phyloP scores from a whole-genome alignment of 2,329 filamentous ascomycete species.

The Pseudogymnoascus sp. region DNA sequence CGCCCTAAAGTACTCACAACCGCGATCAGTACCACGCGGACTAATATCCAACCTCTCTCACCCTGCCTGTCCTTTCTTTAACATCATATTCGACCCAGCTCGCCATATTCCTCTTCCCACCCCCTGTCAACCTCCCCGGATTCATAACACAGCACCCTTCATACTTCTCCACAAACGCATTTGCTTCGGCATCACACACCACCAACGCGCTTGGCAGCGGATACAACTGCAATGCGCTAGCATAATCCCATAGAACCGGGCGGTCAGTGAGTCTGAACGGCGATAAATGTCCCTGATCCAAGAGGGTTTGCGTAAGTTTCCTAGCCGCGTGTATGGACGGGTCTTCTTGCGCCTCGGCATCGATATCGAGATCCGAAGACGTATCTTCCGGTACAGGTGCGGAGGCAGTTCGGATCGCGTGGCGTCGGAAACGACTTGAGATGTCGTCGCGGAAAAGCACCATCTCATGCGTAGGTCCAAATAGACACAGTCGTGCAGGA shows the following conservation, averaged over 20 bases:
- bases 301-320: constrained; percentile 79
- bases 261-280: constrained; percentile 75
- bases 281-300: constrained; percentile 82
- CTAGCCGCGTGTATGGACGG: constrained; percentile 47
- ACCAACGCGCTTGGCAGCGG: constrained; percentile 79
- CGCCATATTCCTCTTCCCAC: constrained; percentile 58
- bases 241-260: constrained; percentile 86
- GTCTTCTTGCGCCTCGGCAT: constrained; percentile 14
- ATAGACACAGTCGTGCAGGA: constrained; percentile 71
- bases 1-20: constrained; percentile 1
- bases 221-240: constrained; percentile 69
- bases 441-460: constrained; percentile 84
- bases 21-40: not conserved
- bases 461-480: constrained; percentile 81
- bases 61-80: constrained; percentile 21
- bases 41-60: constrained; percentile 25
- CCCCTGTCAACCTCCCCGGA: constrained; percentile 67
- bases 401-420: constrained; percentile 60
- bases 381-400: constrained; percentile 29
- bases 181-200: constrained; percentile 71
- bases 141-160: constrained; percentile 97
- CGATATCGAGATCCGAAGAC: constrained; percentile 24
- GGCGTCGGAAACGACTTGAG: constrained; percentile 67
- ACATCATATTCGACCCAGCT: constrained; percentile 86
- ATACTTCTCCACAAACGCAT: constrained; percentile 81